Base-by-base conservation (phyloP, 768 basidiomycete species). In the Cyclocybe aegerita region DNA sequence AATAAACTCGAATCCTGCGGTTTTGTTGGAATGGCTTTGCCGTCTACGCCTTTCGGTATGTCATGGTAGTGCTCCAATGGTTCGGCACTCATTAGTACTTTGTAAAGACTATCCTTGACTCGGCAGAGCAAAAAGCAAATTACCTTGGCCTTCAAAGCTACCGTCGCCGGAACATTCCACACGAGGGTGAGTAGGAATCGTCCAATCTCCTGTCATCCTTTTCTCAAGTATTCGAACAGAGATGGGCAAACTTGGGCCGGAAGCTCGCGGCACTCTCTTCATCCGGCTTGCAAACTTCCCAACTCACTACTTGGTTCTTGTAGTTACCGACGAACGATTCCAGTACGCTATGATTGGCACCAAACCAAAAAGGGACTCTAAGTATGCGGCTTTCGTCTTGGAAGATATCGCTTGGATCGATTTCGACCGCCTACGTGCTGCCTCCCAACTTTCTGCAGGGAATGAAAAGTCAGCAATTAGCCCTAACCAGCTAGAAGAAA, bases 391-490 rank as follows among this genome's bases (percentile, higher is more conserved):
- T 49, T 76, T 90, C 73, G 70, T 81, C 14, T 81, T 90, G 79
- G 80, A 85, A 51, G 89, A 91, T 59, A 86, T 90, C 47, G 87
- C 81, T 3, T 91, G 87, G 87, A 68, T 92, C 43, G 85, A 90
- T 57, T 79, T 88, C 41, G 70, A 74, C 23, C 78, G 83, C n/a
- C 85, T 90, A 62, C 82, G 74, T 49, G 77, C 76, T 8, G 77
- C 73, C 46, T 71, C 70, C 30, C 50, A 70, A 8, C 53, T 57
- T 8, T 33, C 38, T 12, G 43, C 16, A 30, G 7, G 31, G 2
- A 37, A 50, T 16, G 33, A 36, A 3, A 48, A 43, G 37, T n/a
- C 37, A 8, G 16, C 7, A 32, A 34, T 12, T 15, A 55, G 49
- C 33, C n/a, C n/a, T 48, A 23, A 3, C 23, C 23, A 23, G 23